A percentile compares a stretch with the other conserved stretches of the same genome.
Conservation (phyloP, 768 basidiomycete species). For the Collybia nuda region DNA sequence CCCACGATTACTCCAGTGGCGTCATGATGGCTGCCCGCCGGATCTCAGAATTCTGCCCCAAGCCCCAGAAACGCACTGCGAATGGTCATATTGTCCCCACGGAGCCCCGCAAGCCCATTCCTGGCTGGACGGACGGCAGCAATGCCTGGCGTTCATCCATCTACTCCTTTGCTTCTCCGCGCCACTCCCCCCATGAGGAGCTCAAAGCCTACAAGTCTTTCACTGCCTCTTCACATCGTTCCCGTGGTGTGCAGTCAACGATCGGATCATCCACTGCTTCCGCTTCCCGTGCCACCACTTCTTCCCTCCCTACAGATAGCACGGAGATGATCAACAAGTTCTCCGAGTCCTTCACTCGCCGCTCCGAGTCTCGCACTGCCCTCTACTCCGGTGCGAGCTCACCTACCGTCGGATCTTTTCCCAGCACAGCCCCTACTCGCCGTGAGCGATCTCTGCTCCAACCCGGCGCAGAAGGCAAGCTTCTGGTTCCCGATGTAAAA, state of each 20-base stretch:
- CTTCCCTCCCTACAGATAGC: constrained; percentile 23
- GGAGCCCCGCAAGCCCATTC: constrained; percentile 44
- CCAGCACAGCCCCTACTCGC: constrained; percentile 29
- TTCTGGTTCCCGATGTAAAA: constrained; percentile 50
- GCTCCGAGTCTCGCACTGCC: constrained; percentile 49
- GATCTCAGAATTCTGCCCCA: constrained; percentile 44
- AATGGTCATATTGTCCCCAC: constrained; percentile 26
- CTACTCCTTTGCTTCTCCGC: constrained; percentile 50
- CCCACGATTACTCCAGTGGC: constrained; percentile 52
- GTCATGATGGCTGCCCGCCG: constrained; percentile 70
- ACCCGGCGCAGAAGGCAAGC: constrained; percentile 61
- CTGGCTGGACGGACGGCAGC: constrained; percentile 70
- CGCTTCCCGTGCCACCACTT: constrained; percentile 8
- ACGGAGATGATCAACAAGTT: constrained; percentile 57
- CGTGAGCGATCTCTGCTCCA: constrained; percentile 58
- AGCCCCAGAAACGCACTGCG: constrained; percentile 37
- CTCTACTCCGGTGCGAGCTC: constrained; percentile 28
- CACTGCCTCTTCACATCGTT: constrained; percentile 50
- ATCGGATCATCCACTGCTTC: constrained; percentile 27
- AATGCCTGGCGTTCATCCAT: constrained; percentile 67
- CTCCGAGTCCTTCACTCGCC: constrained; percentile 54
- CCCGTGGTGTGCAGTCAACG: constrained; percentile 49
- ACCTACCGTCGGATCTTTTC: constrained; percentile 32
- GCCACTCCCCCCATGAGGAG: constrained; percentile 26
- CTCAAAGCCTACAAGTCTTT: constrained; percentile 42